Percentiles rank a stretch among this genome's conserved stretches.
These are phyloP conservation scores for Zygotorulaspora sp. DNA, from an alignment of 805 yeast species.

Conservation along the genomic window DNA sequence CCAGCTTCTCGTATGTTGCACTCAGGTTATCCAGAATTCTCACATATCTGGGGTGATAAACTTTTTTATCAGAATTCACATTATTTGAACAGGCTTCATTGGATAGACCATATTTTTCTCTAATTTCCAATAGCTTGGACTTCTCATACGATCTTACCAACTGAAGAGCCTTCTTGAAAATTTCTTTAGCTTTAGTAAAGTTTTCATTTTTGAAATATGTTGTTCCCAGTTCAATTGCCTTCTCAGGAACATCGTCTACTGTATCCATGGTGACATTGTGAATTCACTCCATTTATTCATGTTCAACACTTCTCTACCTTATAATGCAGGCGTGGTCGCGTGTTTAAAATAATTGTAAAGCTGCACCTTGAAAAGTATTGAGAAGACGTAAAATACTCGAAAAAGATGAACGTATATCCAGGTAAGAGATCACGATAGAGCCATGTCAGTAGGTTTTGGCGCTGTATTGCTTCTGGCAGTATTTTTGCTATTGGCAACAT, in stretches of 20 bases:
- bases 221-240: slow-evolving; percentile 29
- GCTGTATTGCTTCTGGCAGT: slow-evolving; percentile 18
- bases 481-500: slow-evolving; percentile 23
- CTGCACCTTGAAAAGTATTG: no score
- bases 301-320: no score
- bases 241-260: slow-evolving; percentile 22
- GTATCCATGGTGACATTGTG: slow-evolving; percentile 5
- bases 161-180: slow-evolving; percentile 28
- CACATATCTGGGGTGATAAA: slow-evolving; percentile 28
- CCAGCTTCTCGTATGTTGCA: slow-evolving; percentile 29
- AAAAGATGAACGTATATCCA: no score
- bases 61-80: slow-evolving; percentile 6
- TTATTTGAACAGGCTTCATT: slow-evolving; percentile 4
- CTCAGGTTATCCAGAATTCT: slow-evolving; percentile 28
- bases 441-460: slow-evolving; percentile 12
- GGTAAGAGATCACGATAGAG: neutral
- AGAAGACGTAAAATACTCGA: no score
- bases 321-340: no score
- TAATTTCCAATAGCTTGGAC: slow-evolving; percentile 14
- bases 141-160: slow-evolving; percentile 25
- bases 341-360: no score
- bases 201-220: slow-evolving; percentile 25
- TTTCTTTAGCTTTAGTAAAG: slow-evolving; percentile 24
- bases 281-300: no score
- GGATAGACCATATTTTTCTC: slow-evolving; percentile 13